Base-by-base conservation (phyloP, 2,329 filamentous ascomycete species). In the Sclerotinia borealis region DNA sequence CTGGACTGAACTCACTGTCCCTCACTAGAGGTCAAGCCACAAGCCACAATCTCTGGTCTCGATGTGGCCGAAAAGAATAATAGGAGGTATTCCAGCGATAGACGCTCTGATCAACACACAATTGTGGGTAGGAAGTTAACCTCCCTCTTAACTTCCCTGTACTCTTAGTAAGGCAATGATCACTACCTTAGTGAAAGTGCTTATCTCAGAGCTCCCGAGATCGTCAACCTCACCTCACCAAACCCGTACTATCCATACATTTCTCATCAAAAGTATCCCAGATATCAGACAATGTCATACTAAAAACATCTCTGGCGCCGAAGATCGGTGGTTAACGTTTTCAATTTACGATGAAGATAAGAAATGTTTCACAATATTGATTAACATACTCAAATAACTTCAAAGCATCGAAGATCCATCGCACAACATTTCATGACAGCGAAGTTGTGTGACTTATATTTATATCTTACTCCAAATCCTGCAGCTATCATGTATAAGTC, bases 341-440 rank as follows among this genome's bases (percentile, higher is more conserved):
- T 34, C 19, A 45, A 25, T 45, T 27, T 13, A 5, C 19, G 0
- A 8, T 22, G 19, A 34, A 45, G 54, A 58, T 58, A 58, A 58
- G 54, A 25, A 58, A 58, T 58, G 54, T 58, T 45, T 58, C 39
- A 58, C 54, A 2, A 25, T 41, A 13, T 58, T 45, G 27, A 22
- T 45, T 58, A 39, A 45, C 39, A 56, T 56, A 56, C 29, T 19
- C 10, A 17, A 56, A 34, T 45, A 27, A 56, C 54, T 56, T 15
- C n/a, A 19, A 7, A 22, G 39, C 17, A 56, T 56, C 9, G 29
- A 25, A 25, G 54, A 17, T 58, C 8, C n/a, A 47, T 34, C 4
- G 13, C 54, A 47, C 39, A 34, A 45, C 19, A 45, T 22, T 43
- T 27, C 47, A n/a, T 58, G 29, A 58, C 39, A 58, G 39, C 29